Base-by-base conservation (phyloP, 192 early-diverging fungal species). In the Mortierella alpina region DNA sequence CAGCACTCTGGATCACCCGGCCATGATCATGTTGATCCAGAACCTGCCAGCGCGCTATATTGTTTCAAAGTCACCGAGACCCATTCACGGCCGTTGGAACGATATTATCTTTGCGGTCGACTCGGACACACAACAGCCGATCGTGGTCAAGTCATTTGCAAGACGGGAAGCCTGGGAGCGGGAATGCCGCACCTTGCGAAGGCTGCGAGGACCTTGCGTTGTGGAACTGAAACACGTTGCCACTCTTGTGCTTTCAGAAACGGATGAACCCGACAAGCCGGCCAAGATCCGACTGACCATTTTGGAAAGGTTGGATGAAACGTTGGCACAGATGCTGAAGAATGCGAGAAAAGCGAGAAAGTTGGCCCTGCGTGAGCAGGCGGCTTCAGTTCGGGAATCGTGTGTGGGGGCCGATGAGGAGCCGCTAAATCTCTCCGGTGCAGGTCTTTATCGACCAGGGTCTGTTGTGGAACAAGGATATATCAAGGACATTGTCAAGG, bases 141-240 rank as follows among this genome's bases (percentile, higher is more conserved):
- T 73, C 53, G 83, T 76, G 6, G 73, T 87, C 20, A 87, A 87
- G 41, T 75, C 73, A n/a, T 87, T 87, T 76, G 73, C 71, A 7
- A 62, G 84, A 45, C 57, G 78, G 22, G 86, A 87, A 52, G 84
- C 86, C 58, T 87, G 86, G 86, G 86, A 87, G 52, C 61, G 86
- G 17, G 86, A 87, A 66, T 87, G 86, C 47, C 48, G 82, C 6
- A 79, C 73, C 5, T 61, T 87, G 23, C 66, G 70, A 22, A 76
- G 74, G 54, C 67, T 87, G 7, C 78, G 82, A 12, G 78, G 82
- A 51, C 71, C 62, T 0, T 83, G 66, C 67, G 72, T 85, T 20
- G 86, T 85, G 14, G 82, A 85, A 41, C 48, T 87, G 53, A 65
- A 85, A 17, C 84, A 87, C 66, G 84, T 87, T 11, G 67, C 85